phyloP scores from a whole-genome alignment of 495 filamentous ascomycete species.

The Penicillium parvum region DNA sequence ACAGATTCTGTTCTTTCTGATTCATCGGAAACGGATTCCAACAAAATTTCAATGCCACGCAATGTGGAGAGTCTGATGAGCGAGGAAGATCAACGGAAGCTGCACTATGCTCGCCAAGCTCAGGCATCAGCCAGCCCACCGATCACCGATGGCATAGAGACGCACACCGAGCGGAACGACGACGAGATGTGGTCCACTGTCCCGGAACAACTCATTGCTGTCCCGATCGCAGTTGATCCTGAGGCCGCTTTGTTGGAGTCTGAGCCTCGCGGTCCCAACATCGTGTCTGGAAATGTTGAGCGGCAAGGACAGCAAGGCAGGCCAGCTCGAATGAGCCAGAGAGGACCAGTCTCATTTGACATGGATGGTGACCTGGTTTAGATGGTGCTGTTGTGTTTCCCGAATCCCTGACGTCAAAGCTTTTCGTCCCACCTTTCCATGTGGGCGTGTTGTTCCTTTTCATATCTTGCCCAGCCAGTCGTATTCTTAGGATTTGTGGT shows the following conservation, averaged over 20 bases:
- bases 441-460: neutral
- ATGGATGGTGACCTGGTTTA: slow-evolving; percentile 4
- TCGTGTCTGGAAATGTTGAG: neutral
- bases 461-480: neutral
- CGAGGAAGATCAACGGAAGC: slow-evolving; percentile 69
- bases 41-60: slow-evolving; percentile 67
- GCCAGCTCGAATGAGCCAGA: neutral
- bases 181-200: slow-evolving; percentile 1
- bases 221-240: neutral
- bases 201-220: neutral
- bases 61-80: slow-evolving; percentile 82
- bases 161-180: neutral
- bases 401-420: slow-evolving; percentile 11
- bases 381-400: neutral
- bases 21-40: slow-evolving; percentile 51
- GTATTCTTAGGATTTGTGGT: slow-evolving; percentile 7
- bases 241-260: neutral
- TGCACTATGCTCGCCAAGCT: slow-evolving; percentile 61
- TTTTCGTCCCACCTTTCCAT: slow-evolving; percentile 14
- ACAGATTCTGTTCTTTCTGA: slow-evolving; percentile 62
- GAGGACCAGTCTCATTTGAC: neutral
- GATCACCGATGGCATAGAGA: slow-evolving; percentile 2
- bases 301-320: neutral
- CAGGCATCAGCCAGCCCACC: slow-evolving; percentile 28
- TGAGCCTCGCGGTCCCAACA: too few relatives aligned